Conservation (phyloP, 345 rosid genomes). For the Firmiana major region DNA sequence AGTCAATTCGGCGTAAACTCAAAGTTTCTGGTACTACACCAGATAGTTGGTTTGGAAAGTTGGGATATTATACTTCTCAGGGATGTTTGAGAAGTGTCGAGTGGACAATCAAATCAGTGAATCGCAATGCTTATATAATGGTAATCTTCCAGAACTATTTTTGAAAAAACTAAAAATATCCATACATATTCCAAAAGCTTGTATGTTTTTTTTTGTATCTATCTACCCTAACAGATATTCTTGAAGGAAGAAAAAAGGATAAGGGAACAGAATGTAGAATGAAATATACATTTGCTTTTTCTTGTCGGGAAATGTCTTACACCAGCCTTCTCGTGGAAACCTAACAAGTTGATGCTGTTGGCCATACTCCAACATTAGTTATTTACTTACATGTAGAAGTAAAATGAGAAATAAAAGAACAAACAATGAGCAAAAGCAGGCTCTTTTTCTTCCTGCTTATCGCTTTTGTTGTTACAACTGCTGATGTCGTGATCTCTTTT, state of each 20-base stretch:
- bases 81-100: conserved; percentile 61
- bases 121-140: conserved; percentile 97
- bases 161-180: background rate
- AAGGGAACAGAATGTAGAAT: background rate
- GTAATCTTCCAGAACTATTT: conserved; percentile 30
- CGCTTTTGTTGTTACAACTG: background rate
- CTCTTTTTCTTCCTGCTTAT: background rate
- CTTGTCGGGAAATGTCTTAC: background rate
- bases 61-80: conserved; percentile 51
- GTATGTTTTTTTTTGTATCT: background rate
- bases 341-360: background rate
- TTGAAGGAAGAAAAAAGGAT: background rate
- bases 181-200: background rate
- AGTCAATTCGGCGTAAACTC: conserved; percentile 72
- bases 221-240: background rate
- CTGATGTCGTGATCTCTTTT: background rate
- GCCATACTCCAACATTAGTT: background rate
- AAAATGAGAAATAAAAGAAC: background rate
- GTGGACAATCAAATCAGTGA: conserved; percentile 81
- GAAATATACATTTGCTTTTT: background rate
- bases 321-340: background rate
- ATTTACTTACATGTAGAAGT: background rate
- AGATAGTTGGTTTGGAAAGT: conserved; percentile 61
- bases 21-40: conserved; percentile 52
- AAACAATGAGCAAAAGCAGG: background rate